These are phyloP conservation scores for Xylaria castorea DNA, from an alignment of 495 filamentous ascomycete species.

Conservation along the genomic window DNA sequence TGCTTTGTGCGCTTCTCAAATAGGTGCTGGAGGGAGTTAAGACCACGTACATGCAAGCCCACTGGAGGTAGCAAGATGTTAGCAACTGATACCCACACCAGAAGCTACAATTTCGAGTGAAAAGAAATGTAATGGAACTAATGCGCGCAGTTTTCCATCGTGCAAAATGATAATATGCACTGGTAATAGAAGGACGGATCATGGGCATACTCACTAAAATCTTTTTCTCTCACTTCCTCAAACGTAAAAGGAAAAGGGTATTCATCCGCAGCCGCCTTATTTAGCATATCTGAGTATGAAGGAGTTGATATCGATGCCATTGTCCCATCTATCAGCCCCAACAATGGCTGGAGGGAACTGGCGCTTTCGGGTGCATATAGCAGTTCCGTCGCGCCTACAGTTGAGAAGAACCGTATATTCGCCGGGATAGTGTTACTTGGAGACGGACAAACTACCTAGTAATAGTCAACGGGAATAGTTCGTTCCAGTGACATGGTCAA, in stretches of 20 bases:
- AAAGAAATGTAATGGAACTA: neutral
- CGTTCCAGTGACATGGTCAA: neutral
- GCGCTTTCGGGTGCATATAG: conserved; percentile 21
- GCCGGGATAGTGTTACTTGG: conserved; percentile 23
- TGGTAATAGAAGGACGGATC: neutral
- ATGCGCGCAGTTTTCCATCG: neutral
- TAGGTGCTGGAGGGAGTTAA: neutral
- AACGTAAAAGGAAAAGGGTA: conserved; percentile 35
- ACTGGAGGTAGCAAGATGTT: conserved; percentile 12
- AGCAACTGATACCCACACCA: neutral
- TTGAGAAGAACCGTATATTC: conserved; percentile 23
- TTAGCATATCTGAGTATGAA: conserved; percentile 28
- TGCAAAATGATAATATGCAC: neutral
- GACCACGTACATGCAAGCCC: conserved; percentile 20
- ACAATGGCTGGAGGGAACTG: conserved; percentile 1
- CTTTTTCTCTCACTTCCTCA: conserved; percentile 34
- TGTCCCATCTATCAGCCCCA: neutral
- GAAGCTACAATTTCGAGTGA: neutral
- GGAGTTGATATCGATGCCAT: conserved; percentile 18
- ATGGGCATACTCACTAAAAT: conserved; percentile 24
- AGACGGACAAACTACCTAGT: conserved; percentile 12
- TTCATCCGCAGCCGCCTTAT: conserved; percentile 33
- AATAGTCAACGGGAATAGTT: neutral
- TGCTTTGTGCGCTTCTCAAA: neutral
- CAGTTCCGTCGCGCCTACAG: conserved; percentile 19